Base-by-base conservation (phyloP, 2,329 filamentous ascomycete species). In the Colletotrichum lupini region DNA sequence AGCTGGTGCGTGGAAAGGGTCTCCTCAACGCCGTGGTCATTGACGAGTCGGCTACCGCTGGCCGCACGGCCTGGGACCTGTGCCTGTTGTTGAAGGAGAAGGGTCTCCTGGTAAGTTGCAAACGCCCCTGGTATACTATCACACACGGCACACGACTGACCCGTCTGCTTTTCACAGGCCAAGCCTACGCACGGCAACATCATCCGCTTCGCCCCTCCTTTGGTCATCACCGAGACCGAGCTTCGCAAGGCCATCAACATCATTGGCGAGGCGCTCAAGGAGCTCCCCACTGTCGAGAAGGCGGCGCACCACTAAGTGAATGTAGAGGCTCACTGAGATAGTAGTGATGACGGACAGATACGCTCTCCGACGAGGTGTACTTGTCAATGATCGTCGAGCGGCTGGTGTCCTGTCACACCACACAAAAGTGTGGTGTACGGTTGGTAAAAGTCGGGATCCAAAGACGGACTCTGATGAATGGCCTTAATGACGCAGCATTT, bases 151-250 rank as follows among this genome's bases (percentile, higher is more conserved):
- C 53, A 57, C 22, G 4, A 58, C 74, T 79, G 67, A 78, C 73
- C 35, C 57, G 58, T 74, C 14, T 42, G 76, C 79, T 81, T 68
- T 69, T 70, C 73, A 80, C 82, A 97, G 95, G 97, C 97, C 79
- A 99, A 99, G 90, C 97, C 97, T 35, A 99, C 97, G 7, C 97
- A 99, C 84, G 93, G 97, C 80, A 98, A 98, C 84, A 98, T 99
- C 82, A 99, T 99, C 82, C 94, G 97, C 71, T 93, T 99, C 75
- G 97, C 97, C n/a, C 97, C 97, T 59, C 97, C 97, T 24, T 87
- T 99, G 67, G 95, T 99, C 76, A 98, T 99, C 79, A 95, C 92
- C 30, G 95, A 98, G 80, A 90, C 92, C 73, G 91, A 99, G 85
- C 92, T 99, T 76, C 88, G 91, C 77, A 90, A 91, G 80, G 93